Base-by-base conservation (phyloP, 352 stramenopile genomes). In the Phytophthora citrophthora region DNA sequence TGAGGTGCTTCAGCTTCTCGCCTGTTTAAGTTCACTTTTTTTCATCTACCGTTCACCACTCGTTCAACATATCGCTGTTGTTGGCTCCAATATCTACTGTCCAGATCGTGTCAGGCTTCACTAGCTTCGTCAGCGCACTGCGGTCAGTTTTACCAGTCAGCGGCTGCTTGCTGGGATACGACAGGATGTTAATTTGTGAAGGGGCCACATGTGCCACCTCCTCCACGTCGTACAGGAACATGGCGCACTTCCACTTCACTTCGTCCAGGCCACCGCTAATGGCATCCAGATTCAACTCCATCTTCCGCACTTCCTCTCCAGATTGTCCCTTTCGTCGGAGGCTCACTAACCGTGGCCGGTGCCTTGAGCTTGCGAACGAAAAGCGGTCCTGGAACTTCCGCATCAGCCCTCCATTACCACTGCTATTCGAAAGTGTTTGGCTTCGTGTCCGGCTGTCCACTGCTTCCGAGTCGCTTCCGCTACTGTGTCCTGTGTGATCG, bases 231-330 rank as follows among this genome's bases (percentile, higher is more conserved):
- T 93, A 95, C 38, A 95, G 45, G 54, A 92, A 95, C 44, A 89
- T 71, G 9, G 87, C 87, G 36, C 87, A 95, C 48, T 91, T 90
- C 87, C 87, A 95, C 64, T 95, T 95, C 29, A 93, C 81, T 71
- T 95, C 79, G 62, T 95, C 87, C 18, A 95, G 74, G 7, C 87
- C 87, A 36, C 87, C 87, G 54, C 70, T 93, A 68, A 95, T 95
- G 26, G 77, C 74, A 44, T 95, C 87, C 70, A 95, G 72, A 50
- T 92, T 82, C 16, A 93, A 58, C 54, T 95, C 87, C 78, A 95
- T 90, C 54, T 79, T 77, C 29, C 80, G 74, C 15, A 92, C 79
- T 8, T 93, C 82, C 36, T 90, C 77, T 8, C 69, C 81, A n/a
- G 83, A 90, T 45, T 94, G 76, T 1, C 86, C 82, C 59, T 87